phyloP scores from a whole-genome alignment of 441 rosid genomes.

The Corymbia citriodora region DNA sequence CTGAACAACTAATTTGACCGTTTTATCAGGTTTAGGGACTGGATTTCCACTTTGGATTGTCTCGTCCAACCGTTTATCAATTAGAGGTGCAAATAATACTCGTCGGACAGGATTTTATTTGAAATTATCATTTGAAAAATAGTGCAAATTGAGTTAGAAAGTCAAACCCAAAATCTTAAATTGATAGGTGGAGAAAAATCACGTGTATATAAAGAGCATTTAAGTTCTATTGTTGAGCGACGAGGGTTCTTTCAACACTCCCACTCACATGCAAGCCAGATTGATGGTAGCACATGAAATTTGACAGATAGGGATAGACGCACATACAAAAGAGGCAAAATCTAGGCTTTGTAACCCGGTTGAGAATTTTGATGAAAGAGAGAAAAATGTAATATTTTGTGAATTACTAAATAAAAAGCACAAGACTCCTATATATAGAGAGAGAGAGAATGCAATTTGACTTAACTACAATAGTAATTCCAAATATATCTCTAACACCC shows the following conservation, averaged over 20 bases:
- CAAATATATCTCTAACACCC: neutral
- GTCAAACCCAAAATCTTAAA: neutral
- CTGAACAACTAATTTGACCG: neutral
- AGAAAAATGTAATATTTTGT: neutral
- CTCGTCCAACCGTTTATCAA: neutral
- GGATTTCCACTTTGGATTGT: neutral
- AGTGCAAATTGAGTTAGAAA: neutral
- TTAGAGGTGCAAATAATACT: neutral
- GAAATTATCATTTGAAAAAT: neutral
- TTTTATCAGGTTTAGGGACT: neutral
- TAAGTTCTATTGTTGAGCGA: neutral
- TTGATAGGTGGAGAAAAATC: neutral
- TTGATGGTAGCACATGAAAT: neutral
- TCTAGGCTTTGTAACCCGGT: neutral
- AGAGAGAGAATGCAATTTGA: neutral
- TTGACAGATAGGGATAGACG: neutral
- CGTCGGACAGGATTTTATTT: neutral
- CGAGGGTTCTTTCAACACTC: neutral
- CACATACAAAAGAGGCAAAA: neutral
- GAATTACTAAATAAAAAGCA: neutral
- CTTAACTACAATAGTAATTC: neutral
- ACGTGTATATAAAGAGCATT: neutral
- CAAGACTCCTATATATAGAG: neutral
- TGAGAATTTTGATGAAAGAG: neutral
- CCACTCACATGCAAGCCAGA: neutral